Conservation (phyloP, 2,329 filamentous ascomycete genomes). For the Exophiala aquamarina region DNA sequence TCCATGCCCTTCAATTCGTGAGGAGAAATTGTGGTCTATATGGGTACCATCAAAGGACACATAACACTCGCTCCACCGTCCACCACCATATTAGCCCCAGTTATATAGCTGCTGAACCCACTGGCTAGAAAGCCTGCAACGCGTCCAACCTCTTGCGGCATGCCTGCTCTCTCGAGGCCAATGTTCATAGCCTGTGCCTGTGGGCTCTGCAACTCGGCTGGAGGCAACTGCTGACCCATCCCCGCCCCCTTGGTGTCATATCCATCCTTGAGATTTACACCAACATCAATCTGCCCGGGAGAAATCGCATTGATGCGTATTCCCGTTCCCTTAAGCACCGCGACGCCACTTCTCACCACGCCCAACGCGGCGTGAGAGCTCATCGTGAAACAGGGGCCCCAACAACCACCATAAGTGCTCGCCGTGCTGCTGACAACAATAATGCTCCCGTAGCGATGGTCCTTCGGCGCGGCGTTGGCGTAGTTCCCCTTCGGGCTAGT, state of each 20-base stretch:
- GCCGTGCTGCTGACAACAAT: constrained; percentile 62
- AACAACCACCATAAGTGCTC: constrained; percentile 58
- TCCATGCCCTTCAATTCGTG: too few relatives aligned
- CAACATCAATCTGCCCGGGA: constrained; percentile 30
- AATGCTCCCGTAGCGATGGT: constrained; percentile 61
- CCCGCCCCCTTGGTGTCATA: constrained; percentile 51
- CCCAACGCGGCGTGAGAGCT: constrained; percentile 60
- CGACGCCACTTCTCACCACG: constrained; percentile 47
- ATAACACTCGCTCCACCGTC: constrained; percentile 57
- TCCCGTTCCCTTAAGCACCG: constrained; percentile 30
- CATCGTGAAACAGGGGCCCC: constrained; percentile 64
- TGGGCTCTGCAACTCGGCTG: constrained; percentile 52
- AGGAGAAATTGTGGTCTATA: too few relatives aligned
- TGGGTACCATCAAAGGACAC: constrained; percentile 43
- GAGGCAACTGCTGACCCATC: constrained; percentile 53
- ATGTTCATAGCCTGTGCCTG: constrained; percentile 52
- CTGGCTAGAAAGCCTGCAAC: constrained; percentile 64
- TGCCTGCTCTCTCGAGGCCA: constrained; percentile 58
- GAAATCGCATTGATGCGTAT: constrained; percentile 33
- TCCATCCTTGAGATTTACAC: constrained; percentile 26
- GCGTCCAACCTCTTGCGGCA: constrained; percentile 58
- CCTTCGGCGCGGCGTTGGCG: constrained; percentile 61
- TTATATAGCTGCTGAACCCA: constrained; percentile 64
- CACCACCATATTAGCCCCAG: constrained; percentile 61
- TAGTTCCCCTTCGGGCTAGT: constrained; percentile 55